A percentile compares a stretch with the other conserved stretches of the same genome.
Conservation (phyloP, 306 rosid genomes). For the Castanospermum australe region DNA sequence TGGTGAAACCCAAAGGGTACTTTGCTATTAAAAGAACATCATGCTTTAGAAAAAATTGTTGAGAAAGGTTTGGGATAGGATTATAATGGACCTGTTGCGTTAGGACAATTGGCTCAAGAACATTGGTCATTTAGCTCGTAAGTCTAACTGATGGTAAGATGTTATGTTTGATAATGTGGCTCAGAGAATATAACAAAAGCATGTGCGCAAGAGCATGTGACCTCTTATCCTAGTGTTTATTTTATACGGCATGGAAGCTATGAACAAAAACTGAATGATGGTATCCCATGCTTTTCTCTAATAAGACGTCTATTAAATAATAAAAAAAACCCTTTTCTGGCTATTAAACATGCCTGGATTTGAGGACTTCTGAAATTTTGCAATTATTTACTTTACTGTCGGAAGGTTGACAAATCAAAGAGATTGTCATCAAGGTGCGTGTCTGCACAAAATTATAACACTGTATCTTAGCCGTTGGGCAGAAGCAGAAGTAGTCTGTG, state of each 20-base stretch:
- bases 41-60: neutral
- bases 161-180: neutral
- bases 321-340: neutral
- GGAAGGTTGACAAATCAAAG: conserved; percentile 2
- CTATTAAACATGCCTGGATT: neutral
- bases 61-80: neutral
- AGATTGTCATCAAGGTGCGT: too few species aligned
- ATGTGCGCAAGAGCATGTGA: conserved; percentile 5
- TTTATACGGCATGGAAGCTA: neutral
- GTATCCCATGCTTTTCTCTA: conserved; percentile 19
- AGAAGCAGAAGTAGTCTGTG: neutral
- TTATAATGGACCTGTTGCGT: neutral
- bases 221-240: neutral
- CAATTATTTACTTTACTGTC: neutral
- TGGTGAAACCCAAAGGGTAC: neutral
- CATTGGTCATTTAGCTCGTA: neutral
- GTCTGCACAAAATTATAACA: neutral
- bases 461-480: neutral
- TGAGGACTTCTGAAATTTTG: neutral
- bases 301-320: neutral
- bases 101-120: neutral
- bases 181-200: conserved; percentile 3
- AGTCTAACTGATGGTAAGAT: neutral
- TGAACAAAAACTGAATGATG: neutral
- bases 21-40: neutral